Percentiles rank a stretch among this genome's conserved stretches.
Evolutionary conservation across 306 rosid species (phyloP).

Genomic region (Sesbania bispinosa): DNA sequence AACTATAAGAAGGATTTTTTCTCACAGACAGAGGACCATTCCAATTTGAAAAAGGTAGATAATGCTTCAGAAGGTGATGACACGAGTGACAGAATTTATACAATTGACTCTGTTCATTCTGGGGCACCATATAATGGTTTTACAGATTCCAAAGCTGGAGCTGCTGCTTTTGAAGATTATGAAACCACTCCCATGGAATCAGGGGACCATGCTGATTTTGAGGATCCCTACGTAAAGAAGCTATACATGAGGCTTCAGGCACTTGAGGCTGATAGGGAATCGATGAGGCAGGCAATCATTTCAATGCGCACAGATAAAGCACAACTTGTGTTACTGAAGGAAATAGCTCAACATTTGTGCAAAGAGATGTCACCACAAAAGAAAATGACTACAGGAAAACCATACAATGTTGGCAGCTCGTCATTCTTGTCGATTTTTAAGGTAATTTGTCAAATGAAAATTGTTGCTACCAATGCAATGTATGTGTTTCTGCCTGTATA

Average conservation of each 20-base stretch:
- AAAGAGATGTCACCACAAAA: slow-evolving; percentile 73
- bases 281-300: slow-evolving; percentile 91
- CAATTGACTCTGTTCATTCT: slow-evolving; percentile 79
- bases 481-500: slow-evolving; percentile 1
- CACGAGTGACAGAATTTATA: slow-evolving; percentile 77
- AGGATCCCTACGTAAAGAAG: slow-evolving; percentile 80
- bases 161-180: slow-evolving; percentile 51
- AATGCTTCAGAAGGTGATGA: slow-evolving; percentile 71
- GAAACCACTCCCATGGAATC: slow-evolving; percentile 52
- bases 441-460: slow-evolving; percentile 40
- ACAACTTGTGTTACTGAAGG: slow-evolving; percentile 84
- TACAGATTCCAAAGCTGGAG: slow-evolving; percentile 48
- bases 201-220: slow-evolving; percentile 45
- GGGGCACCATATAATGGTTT: slow-evolving; percentile 54
- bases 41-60: slow-evolving; percentile 55
- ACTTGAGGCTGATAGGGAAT: slow-evolving; percentile 98
- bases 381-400: slow-evolving; percentile 47
- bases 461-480: not conserved
- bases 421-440: slow-evolving; percentile 58
- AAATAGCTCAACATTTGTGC: slow-evolving; percentile 91
- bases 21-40: slow-evolving; percentile 57
- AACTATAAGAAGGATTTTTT: slow-evolving; percentile 59
- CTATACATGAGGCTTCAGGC: slow-evolving; percentile 95
- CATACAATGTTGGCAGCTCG: slow-evolving; percentile 36
- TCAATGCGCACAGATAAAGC: slow-evolving; percentile 94